Conservation (phyloP, 345 rosid genomes). For the Salix suchowensis region DNA sequence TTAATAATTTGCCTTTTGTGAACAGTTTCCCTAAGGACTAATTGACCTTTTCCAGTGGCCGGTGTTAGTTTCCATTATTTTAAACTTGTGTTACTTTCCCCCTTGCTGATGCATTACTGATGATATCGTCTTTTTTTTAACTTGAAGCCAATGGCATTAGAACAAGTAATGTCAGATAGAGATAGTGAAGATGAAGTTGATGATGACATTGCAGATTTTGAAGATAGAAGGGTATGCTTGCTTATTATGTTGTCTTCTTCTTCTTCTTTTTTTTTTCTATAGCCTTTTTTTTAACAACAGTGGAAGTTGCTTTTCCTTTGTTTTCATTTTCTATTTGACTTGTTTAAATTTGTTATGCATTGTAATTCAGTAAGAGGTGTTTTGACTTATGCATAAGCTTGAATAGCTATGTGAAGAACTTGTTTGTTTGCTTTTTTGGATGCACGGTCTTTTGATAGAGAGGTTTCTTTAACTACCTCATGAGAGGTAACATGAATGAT, state of each 20-base stretch:
- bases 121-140: neutral
- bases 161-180: conserved; percentile 83
- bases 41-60: neutral
- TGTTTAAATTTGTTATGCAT: neutral
- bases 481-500: neutral
- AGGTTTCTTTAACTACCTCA: neutral
- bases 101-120: neutral
- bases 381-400: neutral
- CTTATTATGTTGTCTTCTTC: neutral
- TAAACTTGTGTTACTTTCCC: neutral
- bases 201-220: conserved; percentile 97
- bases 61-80: neutral
- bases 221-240: conserved; percentile 85
- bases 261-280: neutral
- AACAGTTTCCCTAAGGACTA: conserved; percentile 1
- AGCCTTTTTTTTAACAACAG: neutral
- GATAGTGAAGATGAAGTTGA: conserved; percentile 99
- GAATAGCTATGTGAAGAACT: neutral
- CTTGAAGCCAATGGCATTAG: conserved; percentile 79
- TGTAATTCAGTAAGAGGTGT: neutral
- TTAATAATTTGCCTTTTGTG: neutral
- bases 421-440: neutral
- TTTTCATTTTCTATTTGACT: neutral
- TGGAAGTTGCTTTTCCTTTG: neutral
- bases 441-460: neutral